phyloP scores from a whole-genome alignment of 257 asterid species.

The Ajuga chamaepitys region DNA sequence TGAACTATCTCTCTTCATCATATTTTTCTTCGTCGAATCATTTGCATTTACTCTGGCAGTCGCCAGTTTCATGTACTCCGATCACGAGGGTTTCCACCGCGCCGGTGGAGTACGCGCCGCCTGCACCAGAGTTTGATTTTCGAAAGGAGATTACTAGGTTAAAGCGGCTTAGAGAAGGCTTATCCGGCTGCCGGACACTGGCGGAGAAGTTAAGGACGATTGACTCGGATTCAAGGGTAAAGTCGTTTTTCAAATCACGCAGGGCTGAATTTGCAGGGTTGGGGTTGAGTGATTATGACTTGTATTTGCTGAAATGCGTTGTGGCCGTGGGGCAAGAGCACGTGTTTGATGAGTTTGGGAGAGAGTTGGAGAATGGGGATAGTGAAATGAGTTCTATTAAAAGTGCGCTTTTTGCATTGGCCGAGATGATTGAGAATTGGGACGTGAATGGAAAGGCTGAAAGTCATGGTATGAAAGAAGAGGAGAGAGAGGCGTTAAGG shows the following conservation, averaged over 20 bases:
- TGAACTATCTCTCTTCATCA: constrained; percentile 26
- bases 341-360: constrained; percentile 41
- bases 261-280: constrained; percentile 30
- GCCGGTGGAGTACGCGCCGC: constrained; percentile 66
- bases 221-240: constrained; percentile 61
- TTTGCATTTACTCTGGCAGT: constrained; percentile 24
- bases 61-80: constrained; percentile 6
- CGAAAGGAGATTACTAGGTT: constrained; percentile 62
- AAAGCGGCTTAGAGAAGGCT: constrained; percentile 31
- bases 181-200: constrained; percentile 37
- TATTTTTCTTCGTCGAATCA: constrained; percentile 19
- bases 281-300: constrained; percentile 47
- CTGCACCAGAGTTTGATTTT: constrained; percentile 59
- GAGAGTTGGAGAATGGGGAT: constrained; percentile 23
- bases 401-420: constrained; percentile 72
- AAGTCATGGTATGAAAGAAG: constrained; percentile 25
- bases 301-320: constrained; percentile 73
- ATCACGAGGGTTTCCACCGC: constrained; percentile 66
- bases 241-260: constrained; percentile 34
- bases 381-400: constrained; percentile 43
- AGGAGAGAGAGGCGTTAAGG: constrained; percentile 45
- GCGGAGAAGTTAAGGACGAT: constrained; percentile 36
- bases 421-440: constrained; percentile 81
- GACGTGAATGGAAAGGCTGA: constrained; percentile 37
- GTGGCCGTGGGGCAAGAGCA: constrained; percentile 89